Evolutionary conservation across 2,329 filamentous ascomycete genomes (phyloP).

Genomic region (Aspergillus quadricinctus): DNA sequence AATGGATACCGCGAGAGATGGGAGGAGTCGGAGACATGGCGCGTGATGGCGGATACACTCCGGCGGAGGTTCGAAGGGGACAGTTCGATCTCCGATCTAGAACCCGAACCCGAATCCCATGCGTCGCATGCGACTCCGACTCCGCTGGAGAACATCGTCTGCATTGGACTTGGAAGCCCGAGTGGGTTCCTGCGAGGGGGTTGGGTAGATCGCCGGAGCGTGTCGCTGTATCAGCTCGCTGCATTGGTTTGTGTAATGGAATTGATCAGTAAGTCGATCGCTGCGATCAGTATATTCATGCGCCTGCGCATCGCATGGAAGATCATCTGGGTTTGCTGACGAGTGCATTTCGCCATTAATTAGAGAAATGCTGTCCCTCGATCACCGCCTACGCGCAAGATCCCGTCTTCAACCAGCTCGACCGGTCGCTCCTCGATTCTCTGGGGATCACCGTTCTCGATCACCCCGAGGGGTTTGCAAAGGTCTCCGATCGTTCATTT

Average conservation of each 20-base stretch:
- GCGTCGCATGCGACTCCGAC: not conserved
- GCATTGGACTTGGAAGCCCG: constrained; percentile 39
- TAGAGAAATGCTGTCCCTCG: not conserved
- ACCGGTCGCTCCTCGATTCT: constrained; percentile 33
- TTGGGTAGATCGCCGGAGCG: constrained; percentile 38
- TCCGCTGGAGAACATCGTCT: constrained; percentile 29
- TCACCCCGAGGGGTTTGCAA: constrained; percentile 50
- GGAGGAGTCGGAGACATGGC: constrained; percentile 27
- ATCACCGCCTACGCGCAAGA: constrained; percentile 48
- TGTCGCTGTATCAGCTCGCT: constrained; percentile 40
- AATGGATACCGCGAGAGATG: constrained; percentile 24
- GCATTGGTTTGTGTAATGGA: constrained; percentile 30
- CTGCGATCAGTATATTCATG: not conserved
- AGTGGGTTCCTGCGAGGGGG: constrained; percentile 40
- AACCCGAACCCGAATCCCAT: too few relatives aligned
- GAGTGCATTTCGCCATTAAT: not conserved
- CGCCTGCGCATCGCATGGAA: not conserved
- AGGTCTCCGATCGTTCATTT: constrained; percentile 48
- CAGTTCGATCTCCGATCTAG: not conserved
- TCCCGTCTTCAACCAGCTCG: constrained; percentile 49
- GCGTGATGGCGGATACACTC: constrained; percentile 11
- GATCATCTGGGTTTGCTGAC: not conserved
- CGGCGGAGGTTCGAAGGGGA: not conserved
- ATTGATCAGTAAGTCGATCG: constrained; percentile 20
- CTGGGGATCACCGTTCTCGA: constrained; percentile 36